phyloP scores from a whole-genome alignment of 2,329 filamentous ascomycete genomes.

The Pestalotiopsis sp. region DNA sequence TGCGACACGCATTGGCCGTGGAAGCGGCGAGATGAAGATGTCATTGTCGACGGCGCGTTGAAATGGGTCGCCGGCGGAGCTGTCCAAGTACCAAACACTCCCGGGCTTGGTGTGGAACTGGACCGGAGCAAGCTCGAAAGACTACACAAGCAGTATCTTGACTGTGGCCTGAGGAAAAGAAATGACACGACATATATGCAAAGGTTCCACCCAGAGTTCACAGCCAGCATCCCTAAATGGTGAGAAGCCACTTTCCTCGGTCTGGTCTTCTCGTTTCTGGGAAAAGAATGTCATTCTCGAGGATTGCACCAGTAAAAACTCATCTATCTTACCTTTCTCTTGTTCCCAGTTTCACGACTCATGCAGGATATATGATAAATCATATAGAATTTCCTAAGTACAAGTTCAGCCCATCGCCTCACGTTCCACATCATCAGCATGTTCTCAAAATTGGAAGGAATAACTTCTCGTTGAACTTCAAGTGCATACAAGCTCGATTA shows the following conservation, averaged over 20 bases:
- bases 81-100: conserved; percentile 35
- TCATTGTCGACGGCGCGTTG: conserved; percentile 38
- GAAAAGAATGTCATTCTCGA: too few relatives aligned
- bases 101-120: conserved; percentile 40
- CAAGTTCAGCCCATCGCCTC: too few relatives aligned
- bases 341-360: too few relatives aligned
- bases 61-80: conserved; percentile 38
- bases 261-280: not conserved
- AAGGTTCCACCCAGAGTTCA: conserved; percentile 12
- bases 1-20: conserved; percentile 49
- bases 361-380: too few relatives aligned
- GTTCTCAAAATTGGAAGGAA: too few relatives aligned
- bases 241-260: not conserved
- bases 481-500: not conserved
- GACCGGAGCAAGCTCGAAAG: conserved; percentile 37
- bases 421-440: too few relatives aligned
- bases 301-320: too few relatives aligned
- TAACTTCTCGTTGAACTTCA: not conserved
- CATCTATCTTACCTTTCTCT: too few relatives aligned
- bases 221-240: conserved; percentile 9
- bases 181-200: conserved; percentile 18
- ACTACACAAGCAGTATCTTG: conserved; percentile 40
- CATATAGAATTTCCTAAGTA: too few relatives aligned
- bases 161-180: conserved; percentile 38
- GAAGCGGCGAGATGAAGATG: conserved; percentile 45